Conservation (phyloP, 352 stramenopile genomes). For the Pythium phragmitis region DNA sequence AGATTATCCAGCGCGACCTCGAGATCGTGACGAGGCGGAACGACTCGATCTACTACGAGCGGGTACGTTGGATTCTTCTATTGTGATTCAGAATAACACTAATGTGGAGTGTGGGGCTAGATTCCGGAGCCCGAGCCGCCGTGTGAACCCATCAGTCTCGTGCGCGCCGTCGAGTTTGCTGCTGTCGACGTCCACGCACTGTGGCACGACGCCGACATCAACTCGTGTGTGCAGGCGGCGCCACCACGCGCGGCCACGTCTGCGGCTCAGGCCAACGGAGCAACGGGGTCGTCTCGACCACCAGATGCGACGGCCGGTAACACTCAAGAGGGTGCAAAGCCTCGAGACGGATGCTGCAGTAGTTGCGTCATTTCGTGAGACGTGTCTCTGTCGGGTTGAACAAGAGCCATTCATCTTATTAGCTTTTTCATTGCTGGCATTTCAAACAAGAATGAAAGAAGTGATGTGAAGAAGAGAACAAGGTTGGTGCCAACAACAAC, state of each 20-base stretch:
- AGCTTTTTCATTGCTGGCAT: background rate
- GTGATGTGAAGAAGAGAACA: too few species aligned
- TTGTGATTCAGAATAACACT: background rate
- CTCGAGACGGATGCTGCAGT: constrained; percentile 36
- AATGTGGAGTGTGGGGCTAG: constrained; percentile 11
- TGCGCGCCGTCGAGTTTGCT: constrained; percentile 43
- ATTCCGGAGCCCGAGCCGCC: constrained; percentile 46
- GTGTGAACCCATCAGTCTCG: constrained; percentile 48
- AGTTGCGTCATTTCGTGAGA: constrained; percentile 43
- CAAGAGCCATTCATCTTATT: background rate
- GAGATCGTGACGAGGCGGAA: constrained; percentile 72
- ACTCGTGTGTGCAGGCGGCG: constrained; percentile 40
- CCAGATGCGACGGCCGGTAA: background rate
- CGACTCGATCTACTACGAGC: constrained; percentile 69
- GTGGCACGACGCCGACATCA: constrained; percentile 51
- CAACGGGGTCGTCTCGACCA: too few species aligned
- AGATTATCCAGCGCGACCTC: constrained; percentile 66
- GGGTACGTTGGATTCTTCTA: constrained; percentile 27
- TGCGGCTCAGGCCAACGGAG: constrained; percentile 1
- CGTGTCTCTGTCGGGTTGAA: too few species aligned
- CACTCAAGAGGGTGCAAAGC: background rate
- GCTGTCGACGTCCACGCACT: constrained; percentile 33
- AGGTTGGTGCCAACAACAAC: too few species aligned
- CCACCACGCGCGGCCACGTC: constrained; percentile 6
- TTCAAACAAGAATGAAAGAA: too few species aligned